Evolutionary conservation across 176 grass and related monocot genomes (phyloP), one percentile per base, ranked within the genome.

Genomic region (Ananas comosus): DNA sequence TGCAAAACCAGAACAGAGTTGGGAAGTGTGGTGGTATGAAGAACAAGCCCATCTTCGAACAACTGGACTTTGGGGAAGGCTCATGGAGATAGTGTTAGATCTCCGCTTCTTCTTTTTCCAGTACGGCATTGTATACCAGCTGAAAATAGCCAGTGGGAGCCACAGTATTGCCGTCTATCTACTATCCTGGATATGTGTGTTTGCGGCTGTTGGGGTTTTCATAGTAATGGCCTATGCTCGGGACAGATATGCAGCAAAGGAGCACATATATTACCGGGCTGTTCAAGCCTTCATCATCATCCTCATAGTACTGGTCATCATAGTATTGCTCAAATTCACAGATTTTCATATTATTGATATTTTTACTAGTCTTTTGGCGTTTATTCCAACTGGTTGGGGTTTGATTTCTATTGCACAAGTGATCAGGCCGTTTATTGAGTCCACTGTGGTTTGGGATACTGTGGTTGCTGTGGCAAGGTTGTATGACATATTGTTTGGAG

Each of bases 31-130:
- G 93, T 97, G 93, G 93, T 77, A 70, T 11, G 93, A 92, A 80
- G 93, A 97, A 80, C 89, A 97, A 74, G 93, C 87, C 80, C 93
- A 97, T 80, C 84, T 97, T 52, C 76, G 86, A 57, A 92, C 86
- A 49, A 92, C 89, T 79, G 93, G 93, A 59, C 79, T 92, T 65
- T 97, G 89, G 93, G 93, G 93, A 49, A 92, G 90, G 74, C 74
- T 97, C 79, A 76, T 92, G 47, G 93, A 97, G 63, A 79, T 97
- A 85, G n/a, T 97, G 65, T 79, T 97, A 27, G 93, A 97, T 89
- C 84, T 97, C 24, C 83, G 93, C 24, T 97, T 90, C 73, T 97
- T 97, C 81, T 91, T 92, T 80, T 85, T 97, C 74, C 93, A 97
- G 66, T 97, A 78, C 83, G 93, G 93, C 49, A 86, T 97, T 66